Evolutionary conservation across 225 moss, liverwort and hornwort species (phyloP).

Genomic region (Physcomitrellopsis africana): DNA sequence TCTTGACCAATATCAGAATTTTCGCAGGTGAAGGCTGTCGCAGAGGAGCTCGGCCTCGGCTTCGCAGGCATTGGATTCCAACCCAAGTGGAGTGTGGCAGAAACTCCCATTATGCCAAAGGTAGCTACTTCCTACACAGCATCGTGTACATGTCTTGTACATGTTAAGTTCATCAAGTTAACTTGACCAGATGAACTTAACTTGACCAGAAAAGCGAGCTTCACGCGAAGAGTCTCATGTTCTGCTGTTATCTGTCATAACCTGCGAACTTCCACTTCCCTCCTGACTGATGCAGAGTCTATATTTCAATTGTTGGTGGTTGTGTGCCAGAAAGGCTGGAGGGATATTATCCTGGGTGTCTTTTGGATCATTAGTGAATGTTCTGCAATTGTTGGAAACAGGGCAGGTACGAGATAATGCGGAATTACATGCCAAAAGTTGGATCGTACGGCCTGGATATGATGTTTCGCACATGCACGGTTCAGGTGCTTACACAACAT

Average conservation of each 20-base stretch:
- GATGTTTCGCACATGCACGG: conserved; percentile 93
- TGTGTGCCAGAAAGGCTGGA: conserved; percentile 41
- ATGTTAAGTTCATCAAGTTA: too few species aligned
- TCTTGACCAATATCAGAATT: background rate
- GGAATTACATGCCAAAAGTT: conserved; percentile 86
- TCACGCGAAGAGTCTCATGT: background rate
- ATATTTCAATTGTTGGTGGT: conserved; percentile 30
- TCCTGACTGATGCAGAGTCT: conserved; percentile 37
- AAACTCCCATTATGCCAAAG: conserved; percentile 83
- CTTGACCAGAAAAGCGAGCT: background rate
- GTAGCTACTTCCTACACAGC: conserved; percentile 28
- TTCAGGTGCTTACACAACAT: conserved; percentile 54
- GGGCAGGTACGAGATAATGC: conserved; percentile 89
- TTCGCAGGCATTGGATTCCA: conserved; percentile 86
- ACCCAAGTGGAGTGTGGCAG: conserved; percentile 81
- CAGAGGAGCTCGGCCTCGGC: conserved; percentile 76
- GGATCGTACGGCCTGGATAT: conserved; percentile 78
- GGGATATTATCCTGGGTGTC: conserved; percentile 35
- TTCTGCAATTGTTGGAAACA: conserved; percentile 51
- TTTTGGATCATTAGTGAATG: conserved; percentile 39
- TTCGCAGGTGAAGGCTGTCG: conserved; percentile 75
- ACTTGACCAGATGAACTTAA: background rate
- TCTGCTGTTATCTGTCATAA: conserved; percentile 16
- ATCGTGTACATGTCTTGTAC: background rate
- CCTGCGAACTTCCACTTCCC: conserved; percentile 20